A percentile compares a stretch with the other conserved stretches of the same genome.
These are phyloP conservation scores for Escallonia rubra DNA, from an alignment of 129 eudicot genomes.

Conservation along the genomic window DNA sequence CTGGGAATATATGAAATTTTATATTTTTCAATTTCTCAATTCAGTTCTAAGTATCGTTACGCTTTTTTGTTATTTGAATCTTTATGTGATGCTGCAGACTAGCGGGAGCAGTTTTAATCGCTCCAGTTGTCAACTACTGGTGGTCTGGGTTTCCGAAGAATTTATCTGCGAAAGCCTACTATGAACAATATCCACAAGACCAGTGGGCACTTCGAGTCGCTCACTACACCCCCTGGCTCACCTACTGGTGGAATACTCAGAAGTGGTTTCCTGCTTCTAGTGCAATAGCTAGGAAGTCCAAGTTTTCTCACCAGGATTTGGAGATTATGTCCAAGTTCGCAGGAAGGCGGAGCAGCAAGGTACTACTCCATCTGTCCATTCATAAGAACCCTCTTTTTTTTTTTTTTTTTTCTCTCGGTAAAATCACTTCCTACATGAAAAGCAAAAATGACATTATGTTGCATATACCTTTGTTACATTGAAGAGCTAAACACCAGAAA, in stretches of 20 bases:
- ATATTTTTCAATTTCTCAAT: too few relatives aligned
- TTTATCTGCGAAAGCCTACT: slow-evolving; percentile 18
- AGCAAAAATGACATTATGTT: too few relatives aligned
- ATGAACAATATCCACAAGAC: slow-evolving; percentile 20
- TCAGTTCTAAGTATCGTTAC: too few relatives aligned
- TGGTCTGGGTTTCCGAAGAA: slow-evolving; percentile 39
- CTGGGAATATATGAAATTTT: too few relatives aligned
- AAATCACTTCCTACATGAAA: too few relatives aligned
- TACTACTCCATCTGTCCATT: not conserved
- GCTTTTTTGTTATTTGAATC: too few relatives aligned
- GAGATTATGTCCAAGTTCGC: slow-evolving; percentile 14
- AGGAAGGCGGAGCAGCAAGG: not conserved
- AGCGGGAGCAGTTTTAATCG: slow-evolving; percentile 37
- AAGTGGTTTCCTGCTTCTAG: slow-evolving; percentile 34
- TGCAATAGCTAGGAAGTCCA: slow-evolving; percentile 8
- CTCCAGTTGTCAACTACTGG: slow-evolving; percentile 44
- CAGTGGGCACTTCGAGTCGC: slow-evolving; percentile 47
- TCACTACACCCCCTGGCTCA: slow-evolving; percentile 42
- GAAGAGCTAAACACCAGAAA: too few relatives aligned
- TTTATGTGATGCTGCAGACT: slow-evolving; percentile 12
- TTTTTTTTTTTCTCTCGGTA: too few relatives aligned
- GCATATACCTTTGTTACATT: too few relatives aligned
- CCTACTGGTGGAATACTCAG: slow-evolving; percentile 53
- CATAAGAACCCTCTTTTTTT: too few relatives aligned
- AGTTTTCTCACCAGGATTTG: slow-evolving; percentile 15